Base-by-base conservation (phyloP, 1,284 basidiomycete genomes). In the Cutaneotrichosporon cyanovorans region DNA sequence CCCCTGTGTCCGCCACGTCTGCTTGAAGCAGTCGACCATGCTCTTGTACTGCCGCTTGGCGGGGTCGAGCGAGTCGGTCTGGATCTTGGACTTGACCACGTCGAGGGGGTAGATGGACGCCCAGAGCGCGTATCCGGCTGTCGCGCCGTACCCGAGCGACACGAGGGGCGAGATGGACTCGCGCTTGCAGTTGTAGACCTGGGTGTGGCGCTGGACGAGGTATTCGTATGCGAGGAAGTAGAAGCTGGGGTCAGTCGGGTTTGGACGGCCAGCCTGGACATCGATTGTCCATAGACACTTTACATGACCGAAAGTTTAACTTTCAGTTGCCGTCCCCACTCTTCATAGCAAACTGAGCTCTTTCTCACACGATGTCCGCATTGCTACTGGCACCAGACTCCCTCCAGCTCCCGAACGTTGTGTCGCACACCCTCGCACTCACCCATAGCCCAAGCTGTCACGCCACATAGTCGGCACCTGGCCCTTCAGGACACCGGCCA, bases 201-300 rank as follows among this genome's bases (percentile, higher is more conserved):
- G 71, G 76, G 85, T 84, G 66, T 92, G 84, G 46, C 82, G 76
- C 69, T 92, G 87, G 45, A 97, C 83, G 25, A 97, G 77, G 58
- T 85, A 87, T 68, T 97, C 93, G 71, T 98, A 98, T 9, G 83
- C 83, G 65, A 87, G 75, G 75, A 98, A 98, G 73, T 96, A 96
- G 41, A 83, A 77, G 37, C 69, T 70, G 50, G 2, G 14, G 35
- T 44, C 14, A 43, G 34, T n/a, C n/a, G 25, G n/a, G n/a, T n/a
- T n/a, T n/a, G n/a, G n/a, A n/a, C n/a, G n/a, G n/a, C n/a, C n/a
- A n/a, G n/a, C n/a, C n/a, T n/a, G n/a, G n/a, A n/a, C n/a, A n/a
- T n/a, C n/a, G n/a, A n/a, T n/a, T n/a, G n/a, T n/a, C n/a, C n/a
- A n/a, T n/a, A n/a, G n/a, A n/a, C n/a, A n/a, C n/a, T n/a, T n/a